A percentile compares a stretch with the other conserved stretches of the same genome.
These are phyloP conservation scores for Solanum habrochaites DNA, from an alignment of 257 asterid species.

Conservation along the genomic window DNA sequence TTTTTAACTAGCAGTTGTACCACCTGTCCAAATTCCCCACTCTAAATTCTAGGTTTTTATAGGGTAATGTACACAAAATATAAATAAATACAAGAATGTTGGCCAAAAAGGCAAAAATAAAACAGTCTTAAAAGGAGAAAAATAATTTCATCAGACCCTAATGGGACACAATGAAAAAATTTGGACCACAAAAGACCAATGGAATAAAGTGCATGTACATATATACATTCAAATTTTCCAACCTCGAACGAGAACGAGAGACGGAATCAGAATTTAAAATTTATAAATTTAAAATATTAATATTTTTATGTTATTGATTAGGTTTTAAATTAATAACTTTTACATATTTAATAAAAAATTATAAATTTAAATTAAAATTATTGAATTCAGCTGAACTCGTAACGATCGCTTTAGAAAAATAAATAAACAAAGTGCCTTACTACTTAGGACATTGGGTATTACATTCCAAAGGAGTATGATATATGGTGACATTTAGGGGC, in stretches of 20 bases:
- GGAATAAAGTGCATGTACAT: constrained; percentile 10
- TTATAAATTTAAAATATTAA: fast-evolving
- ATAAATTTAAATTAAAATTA: not conserved
- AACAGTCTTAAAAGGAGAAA: constrained; percentile 27
- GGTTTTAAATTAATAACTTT: too few species aligned
- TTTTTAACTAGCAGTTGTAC: not conserved
- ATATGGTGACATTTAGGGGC: constrained; percentile 39
- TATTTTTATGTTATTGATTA: not conserved
- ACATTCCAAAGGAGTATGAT: not conserved
- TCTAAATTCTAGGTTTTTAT: not conserved
- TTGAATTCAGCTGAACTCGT: not conserved
- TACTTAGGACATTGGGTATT: constrained; percentile 19
- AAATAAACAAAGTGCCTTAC: not conserved
- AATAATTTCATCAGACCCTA: constrained; percentile 18
- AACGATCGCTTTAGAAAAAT: not conserved
- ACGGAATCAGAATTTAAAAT: not conserved
- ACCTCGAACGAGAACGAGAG: not conserved
- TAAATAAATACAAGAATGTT: constrained; percentile 1
- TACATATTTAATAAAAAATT: not conserved
- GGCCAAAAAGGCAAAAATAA: constrained; percentile 20
- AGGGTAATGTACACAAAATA: not conserved
- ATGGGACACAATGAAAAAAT: constrained; percentile 14
- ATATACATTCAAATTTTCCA: not conserved
- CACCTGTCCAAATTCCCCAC: not conserved
- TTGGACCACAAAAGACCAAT: constrained; percentile 19